Evolutionary conservation across 1,284 basidiomycete species (phyloP).

Genomic region (Xanthoconium separans): DNA sequence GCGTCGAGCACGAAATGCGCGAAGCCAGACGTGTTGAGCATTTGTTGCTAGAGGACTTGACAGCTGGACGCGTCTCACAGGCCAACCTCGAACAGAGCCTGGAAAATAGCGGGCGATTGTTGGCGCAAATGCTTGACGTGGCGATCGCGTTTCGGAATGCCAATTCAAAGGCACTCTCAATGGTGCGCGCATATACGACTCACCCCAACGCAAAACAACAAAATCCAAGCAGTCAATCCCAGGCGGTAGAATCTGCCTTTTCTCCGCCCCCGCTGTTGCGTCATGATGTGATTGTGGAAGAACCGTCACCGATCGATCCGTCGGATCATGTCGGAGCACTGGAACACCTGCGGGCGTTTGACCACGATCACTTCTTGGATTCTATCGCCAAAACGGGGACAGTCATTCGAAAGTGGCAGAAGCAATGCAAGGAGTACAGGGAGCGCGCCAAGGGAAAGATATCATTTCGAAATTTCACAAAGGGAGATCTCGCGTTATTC

Average conservation of each 20-base stretch:
- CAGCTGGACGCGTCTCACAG: conserved; percentile 57
- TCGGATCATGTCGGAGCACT: conserved; percentile 68
- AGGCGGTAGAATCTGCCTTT: conserved; percentile 46
- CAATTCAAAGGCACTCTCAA: conserved; percentile 65
- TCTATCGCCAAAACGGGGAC: conserved; percentile 77
- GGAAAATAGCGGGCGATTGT: conserved; percentile 57
- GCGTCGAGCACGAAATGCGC: conserved; percentile 64
- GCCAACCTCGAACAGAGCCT: conserved; percentile 64
- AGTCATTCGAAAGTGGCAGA: conserved; percentile 94
- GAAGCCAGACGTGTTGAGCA: conserved; percentile 62
- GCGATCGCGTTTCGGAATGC: conserved; percentile 72
- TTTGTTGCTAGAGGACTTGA: conserved; percentile 61
- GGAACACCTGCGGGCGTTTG: conserved; percentile 69
- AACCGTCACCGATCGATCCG: conserved; percentile 70
- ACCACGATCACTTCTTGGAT: conserved; percentile 83
- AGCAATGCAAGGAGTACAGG: conserved; percentile 91
- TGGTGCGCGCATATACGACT: conserved; percentile 58
- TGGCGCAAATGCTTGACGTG: conserved; percentile 73
- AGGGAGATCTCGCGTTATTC: conserved; percentile 93
- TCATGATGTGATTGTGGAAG: conserved; percentile 56
- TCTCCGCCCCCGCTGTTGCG: conserved; percentile 45
- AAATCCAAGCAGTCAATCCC: conserved; percentile 25
- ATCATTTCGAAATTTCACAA: conserved; percentile 89
- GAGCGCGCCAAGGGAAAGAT: conserved; percentile 93
- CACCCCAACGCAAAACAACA: conserved; percentile 52